Evolutionary conservation across 2,329 filamentous ascomycete genomes (phyloP).

Genomic region (Cladosporium halotolerans): DNA sequence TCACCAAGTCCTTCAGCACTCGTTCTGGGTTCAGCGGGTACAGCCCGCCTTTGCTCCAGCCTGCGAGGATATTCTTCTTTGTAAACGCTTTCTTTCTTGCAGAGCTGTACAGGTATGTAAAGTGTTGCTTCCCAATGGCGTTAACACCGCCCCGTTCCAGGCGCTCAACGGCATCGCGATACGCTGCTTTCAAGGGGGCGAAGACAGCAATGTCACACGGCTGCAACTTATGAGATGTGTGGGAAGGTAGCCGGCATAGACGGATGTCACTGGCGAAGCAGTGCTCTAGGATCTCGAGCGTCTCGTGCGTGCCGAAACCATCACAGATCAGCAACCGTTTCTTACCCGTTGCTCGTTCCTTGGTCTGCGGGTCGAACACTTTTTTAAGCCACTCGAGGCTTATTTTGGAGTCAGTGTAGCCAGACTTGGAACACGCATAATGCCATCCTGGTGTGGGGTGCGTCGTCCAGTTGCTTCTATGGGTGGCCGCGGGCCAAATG

Average conservation of each 20-base stretch:
- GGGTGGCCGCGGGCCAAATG: conserved; percentile 25
- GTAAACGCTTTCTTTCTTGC: conserved; percentile 23
- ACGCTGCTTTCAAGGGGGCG: conserved; percentile 11
- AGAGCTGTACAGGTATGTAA: conserved; percentile 19
- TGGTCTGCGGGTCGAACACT: conserved; percentile 33
- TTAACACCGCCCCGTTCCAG: conserved; percentile 9
- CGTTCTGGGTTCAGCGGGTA: conserved; percentile 28
- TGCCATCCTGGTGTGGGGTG: conserved; percentile 25
- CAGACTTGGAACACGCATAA: conserved; percentile 4
- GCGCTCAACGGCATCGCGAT: conserved; percentile 14
- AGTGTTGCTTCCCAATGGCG: conserved; percentile 15
- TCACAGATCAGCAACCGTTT: conserved; percentile 32
- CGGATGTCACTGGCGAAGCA: conserved; percentile 30
- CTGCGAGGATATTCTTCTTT: conserved; percentile 25
- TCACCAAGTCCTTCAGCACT: conserved; percentile 24
- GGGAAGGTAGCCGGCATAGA: conserved; percentile 27
- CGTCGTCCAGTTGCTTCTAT: conserved; percentile 25
- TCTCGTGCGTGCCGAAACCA: conserved; percentile 33
- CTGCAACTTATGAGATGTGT: conserved; percentile 25
- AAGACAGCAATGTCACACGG: conserved; percentile 23
- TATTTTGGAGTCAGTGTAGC: conserved; percentile 29
- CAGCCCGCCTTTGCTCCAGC: conserved; percentile 21
- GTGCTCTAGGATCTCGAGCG: conserved; percentile 25
- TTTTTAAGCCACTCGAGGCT: conserved; percentile 32
- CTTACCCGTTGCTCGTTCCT: conserved; percentile 25